Evolutionary conservation across 2,329 filamentous ascomycete species (phyloP).

Genomic region (Gaeumannomyces sp.): DNA sequence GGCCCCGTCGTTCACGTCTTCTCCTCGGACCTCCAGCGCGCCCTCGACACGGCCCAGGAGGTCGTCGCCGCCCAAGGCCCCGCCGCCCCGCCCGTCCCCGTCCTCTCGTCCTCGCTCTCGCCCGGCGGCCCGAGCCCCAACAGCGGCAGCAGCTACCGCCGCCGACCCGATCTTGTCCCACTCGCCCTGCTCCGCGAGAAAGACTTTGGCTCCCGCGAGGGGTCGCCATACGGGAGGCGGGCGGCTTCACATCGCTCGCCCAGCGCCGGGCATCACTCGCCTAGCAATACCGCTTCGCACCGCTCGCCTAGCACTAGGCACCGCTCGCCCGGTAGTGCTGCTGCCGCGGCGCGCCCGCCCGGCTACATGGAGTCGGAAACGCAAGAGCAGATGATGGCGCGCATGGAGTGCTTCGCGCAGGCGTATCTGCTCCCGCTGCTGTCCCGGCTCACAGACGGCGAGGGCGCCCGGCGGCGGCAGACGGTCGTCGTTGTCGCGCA

Average conservation of each 20-base stretch:
- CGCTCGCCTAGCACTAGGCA: not conserved
- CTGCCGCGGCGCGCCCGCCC: constrained; percentile 4
- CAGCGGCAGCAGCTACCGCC: not conserved
- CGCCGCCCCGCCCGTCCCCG: not conserved
- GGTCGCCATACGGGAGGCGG: constrained; percentile 44
- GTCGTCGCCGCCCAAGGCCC: constrained; percentile 49
- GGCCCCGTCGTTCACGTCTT: constrained; percentile 57
- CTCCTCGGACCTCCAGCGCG: constrained; percentile 71
- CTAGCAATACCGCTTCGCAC: not conserved
- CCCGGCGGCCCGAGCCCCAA: too few species aligned
- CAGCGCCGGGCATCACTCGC: not conserved
- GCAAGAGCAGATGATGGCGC: constrained; percentile 55
- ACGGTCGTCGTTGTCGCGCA: constrained; percentile 70
- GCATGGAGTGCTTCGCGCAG: constrained; percentile 62
- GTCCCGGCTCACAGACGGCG: constrained; percentile 41
- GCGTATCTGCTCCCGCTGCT: constrained; percentile 55
- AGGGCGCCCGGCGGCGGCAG: constrained; percentile 20
- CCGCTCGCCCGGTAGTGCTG: not conserved
- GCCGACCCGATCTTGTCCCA: constrained; percentile 29
- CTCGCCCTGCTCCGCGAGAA: constrained; percentile 59
- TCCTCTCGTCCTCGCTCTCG: not conserved
- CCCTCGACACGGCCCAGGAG: constrained; percentile 63
- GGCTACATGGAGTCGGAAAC: constrained; percentile 54
- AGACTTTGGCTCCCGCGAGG: constrained; percentile 67
- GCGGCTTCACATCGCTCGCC: constrained; percentile 14